Evolutionary conservation across 2,329 filamentous ascomycete species (phyloP), one percentile per base, ranked within the genome.

Genomic region (Hypoxylon sp.): DNA sequence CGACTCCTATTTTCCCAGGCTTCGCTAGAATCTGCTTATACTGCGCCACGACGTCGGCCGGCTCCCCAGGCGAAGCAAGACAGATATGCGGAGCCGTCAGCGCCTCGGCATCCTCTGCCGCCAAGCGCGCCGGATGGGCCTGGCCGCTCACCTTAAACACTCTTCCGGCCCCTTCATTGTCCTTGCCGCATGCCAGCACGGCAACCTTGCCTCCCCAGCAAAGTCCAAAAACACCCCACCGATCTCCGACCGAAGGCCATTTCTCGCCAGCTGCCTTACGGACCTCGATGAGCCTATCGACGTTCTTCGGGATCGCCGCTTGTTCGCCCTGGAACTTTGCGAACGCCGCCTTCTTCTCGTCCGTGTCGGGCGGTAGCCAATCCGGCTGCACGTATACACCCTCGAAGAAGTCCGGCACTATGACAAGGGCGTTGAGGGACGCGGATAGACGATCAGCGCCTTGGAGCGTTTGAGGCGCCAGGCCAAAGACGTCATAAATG

Each of bases 191-290:
- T 0, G 74, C 75, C 32, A 82, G 64, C 12, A 80, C 78, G 2
- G 77, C 76, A 3, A 83, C 65, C 74, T 81, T 84, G 12, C 82
- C 82, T 30, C 83, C 83, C 81, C 83, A 85, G 71, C 84, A 86
- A 4, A 84, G 72, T 2, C 84, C 84, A 55, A 84, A 78, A 3
- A 79, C 72, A 0, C 77, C 83, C 77, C 77, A 71, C 28, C 81
- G 83, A 20, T 73, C 79, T n/a, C 42, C 54, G 8, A 26, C 18
- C 6, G 54, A 59, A n/a, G 61, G 49, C 61, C 61, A 64, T 8
- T 30, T 48, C 18, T 54, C 54, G 6, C 33, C 54, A 6, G 54
- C 61, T 5, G 12, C 44, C 16, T 22, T 20, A 18, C 61, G 54
- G 0, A 80, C 67, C 8, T 67, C 66, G 16, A 77, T 56, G 26